Evolutionary conservation across 1,139 yeast genomes (phyloP).

Genomic region (Pichia sp.): DNA sequence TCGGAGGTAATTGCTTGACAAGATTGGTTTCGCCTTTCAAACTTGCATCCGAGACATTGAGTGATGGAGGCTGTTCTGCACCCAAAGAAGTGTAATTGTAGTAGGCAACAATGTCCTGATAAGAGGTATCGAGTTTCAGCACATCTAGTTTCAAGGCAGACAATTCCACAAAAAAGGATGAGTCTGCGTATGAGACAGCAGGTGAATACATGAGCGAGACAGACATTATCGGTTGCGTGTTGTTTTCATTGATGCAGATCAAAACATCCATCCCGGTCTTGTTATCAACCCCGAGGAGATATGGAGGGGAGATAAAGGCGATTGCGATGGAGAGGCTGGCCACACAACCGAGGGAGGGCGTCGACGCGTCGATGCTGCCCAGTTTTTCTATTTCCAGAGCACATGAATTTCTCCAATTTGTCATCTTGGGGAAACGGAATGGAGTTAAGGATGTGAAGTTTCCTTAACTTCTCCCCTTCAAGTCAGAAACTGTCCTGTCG

Average conservation of each 20-base stretch:
- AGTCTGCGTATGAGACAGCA: conserved; percentile 70
- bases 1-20: conserved; percentile 10
- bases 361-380: not conserved
- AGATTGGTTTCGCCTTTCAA: conserved; percentile 33
- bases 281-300: not conserved
- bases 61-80: conserved; percentile 40
- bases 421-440: not conserved
- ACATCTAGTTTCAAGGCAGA: conserved; percentile 64
- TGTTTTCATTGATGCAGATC: not conserved
- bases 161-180: conserved; percentile 77
- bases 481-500: no score
- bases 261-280: not conserved
- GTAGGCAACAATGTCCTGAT: conserved; percentile 39
- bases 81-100: conserved; percentile 43
- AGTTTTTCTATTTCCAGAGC: not conserved
- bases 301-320: not conserved
- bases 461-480: no score
- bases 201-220: conserved; percentile 44
- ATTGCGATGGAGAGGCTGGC: not conserved
- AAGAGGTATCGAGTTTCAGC: conserved; percentile 55
- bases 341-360: not conserved
- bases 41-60: conserved; percentile 40
- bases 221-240: not conserved
- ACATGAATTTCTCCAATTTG: not conserved
- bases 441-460: not conserved